These are phyloP conservation scores for Phoma herbarum DNA, from an alignment of 2,329 filamentous ascomycete genomes.

Conservation along the genomic window DNA sequence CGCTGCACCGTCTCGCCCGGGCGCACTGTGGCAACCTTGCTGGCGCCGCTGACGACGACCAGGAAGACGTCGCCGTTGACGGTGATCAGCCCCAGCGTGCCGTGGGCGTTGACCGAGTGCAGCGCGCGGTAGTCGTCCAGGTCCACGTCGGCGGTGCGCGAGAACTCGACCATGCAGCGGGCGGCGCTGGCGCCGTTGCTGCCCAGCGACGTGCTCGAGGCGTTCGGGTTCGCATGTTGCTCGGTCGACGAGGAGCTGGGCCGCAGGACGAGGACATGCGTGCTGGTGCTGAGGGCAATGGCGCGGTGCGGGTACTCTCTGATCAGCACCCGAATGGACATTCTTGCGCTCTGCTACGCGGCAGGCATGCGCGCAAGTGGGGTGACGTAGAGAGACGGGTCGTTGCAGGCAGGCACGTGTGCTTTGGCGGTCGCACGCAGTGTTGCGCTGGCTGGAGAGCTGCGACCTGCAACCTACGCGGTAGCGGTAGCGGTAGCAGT, in stretches of 20 bases:
- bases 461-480: slow-evolving; percentile 17
- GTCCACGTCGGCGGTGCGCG: slow-evolving; percentile 69
- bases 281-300: slow-evolving; percentile 82
- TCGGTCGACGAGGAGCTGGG: slow-evolving; percentile 74
- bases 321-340: slow-evolving; percentile 77
- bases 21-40: slow-evolving; percentile 80
- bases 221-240: slow-evolving; percentile 53
- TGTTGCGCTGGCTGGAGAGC: slow-evolving; percentile 26
- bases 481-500: neutral
- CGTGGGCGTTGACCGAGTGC: slow-evolving; percentile 77
- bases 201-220: slow-evolving; percentile 63
- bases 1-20: slow-evolving; percentile 89
- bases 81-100: slow-evolving; percentile 87
- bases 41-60: slow-evolving; percentile 83
- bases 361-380: slow-evolving; percentile 12
- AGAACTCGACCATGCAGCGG: slow-evolving; percentile 90
- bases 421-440: slow-evolving; percentile 29
- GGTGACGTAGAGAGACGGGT: slow-evolving; percentile 10
- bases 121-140: slow-evolving; percentile 80
- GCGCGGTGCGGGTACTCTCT: slow-evolving; percentile 87
- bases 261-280: slow-evolving; percentile 84
- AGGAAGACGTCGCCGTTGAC: slow-evolving; percentile 87
- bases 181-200: slow-evolving; percentile 52
- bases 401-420: slow-evolving; percentile 38
- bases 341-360: slow-evolving; percentile 27